These are phyloP conservation scores for Lumnitzera racemosa DNA, from an alignment of 345 rosid species.

Conservation along the genomic window DNA sequence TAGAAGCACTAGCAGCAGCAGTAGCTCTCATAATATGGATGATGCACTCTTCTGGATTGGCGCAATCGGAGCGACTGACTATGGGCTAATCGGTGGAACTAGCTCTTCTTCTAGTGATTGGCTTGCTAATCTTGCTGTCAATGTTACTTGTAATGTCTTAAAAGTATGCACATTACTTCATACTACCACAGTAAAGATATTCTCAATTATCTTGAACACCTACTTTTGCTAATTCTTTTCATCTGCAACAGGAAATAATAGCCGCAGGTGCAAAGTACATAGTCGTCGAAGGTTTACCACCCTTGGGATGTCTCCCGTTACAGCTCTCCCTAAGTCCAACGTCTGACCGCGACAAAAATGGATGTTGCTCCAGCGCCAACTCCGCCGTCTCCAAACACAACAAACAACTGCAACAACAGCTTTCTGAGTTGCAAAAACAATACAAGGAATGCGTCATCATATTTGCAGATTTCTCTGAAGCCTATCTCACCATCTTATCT, in stretches of 20 bases:
- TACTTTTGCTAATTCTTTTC: too few species aligned
- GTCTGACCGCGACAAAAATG: constrained; percentile 17
- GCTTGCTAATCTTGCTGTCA: constrained; percentile 16
- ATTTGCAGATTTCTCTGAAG: constrained; percentile 29
- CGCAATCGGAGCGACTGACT: constrained; percentile 32
- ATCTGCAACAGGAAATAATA: constrained; percentile 16
- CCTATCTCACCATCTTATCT: constrained; percentile 19
- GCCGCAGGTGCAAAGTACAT: constrained; percentile 34
- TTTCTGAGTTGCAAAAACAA: constrained; percentile 11
- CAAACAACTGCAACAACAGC: constrained; percentile 22
- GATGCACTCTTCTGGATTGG: constrained; percentile 38
- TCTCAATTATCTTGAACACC: neutral
- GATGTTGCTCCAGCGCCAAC: constrained; percentile 25
- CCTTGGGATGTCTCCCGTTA: constrained; percentile 34
- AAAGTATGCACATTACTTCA: constrained; percentile 14
- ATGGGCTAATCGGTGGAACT: constrained; percentile 22
- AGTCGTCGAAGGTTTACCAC: constrained; percentile 43
- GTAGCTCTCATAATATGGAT: neutral
- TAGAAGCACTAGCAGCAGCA: too few species aligned
- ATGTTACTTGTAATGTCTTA: constrained; percentile 15
- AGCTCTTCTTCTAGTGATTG: constrained; percentile 6
- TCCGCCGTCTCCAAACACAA: constrained; percentile 22
- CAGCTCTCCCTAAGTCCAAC: constrained; percentile 4
- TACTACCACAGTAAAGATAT: too few species aligned
- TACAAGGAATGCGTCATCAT: constrained; percentile 3